Conservation (phyloP, 768 basidiomycete genomes). For the Russula foetens region DNA sequence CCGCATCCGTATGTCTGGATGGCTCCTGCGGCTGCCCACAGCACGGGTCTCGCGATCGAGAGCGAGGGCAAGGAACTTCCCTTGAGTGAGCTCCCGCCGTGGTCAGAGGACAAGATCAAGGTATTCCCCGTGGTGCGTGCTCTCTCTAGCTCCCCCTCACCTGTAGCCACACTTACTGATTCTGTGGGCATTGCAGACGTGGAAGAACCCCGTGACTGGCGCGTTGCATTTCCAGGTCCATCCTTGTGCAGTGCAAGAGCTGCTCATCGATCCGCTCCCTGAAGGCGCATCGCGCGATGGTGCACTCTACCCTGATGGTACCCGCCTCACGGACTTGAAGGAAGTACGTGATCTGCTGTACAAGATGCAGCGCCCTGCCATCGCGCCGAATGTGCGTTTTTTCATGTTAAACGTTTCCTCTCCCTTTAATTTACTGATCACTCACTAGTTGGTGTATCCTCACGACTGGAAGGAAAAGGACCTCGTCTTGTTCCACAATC, state of each 20-base stretch:
- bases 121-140: constrained; percentile 49
- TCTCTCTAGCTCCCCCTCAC: background rate
- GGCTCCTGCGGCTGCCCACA: constrained; percentile 56
- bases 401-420: background rate
- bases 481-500: constrained; percentile 81
- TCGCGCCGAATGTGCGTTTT: constrained; percentile 58
- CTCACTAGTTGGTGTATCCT: constrained; percentile 63
- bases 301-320: constrained; percentile 79
- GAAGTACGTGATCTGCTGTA: constrained; percentile 70
- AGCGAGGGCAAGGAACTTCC: constrained; percentile 62
- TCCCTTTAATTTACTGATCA: background rate
- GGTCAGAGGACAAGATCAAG: constrained; percentile 73
- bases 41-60: constrained; percentile 77
- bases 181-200: constrained; percentile 39
- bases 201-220: constrained; percentile 89
- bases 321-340: constrained; percentile 61
- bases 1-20: constrained; percentile 90
- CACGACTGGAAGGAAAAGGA: constrained; percentile 82
- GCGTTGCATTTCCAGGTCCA: constrained; percentile 86
- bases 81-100: constrained; percentile 62
- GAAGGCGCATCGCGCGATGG: constrained; percentile 45
- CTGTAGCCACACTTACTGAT: background rate
- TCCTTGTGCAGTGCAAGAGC: constrained; percentile 62
- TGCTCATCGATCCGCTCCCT: constrained; percentile 69
- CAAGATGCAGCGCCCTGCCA: constrained; percentile 83